Evolutionary conservation across 352 stramenopile species (phyloP), one percentile per base, ranked within the genome.

Genomic region (Phytopythium sindhum): DNA sequence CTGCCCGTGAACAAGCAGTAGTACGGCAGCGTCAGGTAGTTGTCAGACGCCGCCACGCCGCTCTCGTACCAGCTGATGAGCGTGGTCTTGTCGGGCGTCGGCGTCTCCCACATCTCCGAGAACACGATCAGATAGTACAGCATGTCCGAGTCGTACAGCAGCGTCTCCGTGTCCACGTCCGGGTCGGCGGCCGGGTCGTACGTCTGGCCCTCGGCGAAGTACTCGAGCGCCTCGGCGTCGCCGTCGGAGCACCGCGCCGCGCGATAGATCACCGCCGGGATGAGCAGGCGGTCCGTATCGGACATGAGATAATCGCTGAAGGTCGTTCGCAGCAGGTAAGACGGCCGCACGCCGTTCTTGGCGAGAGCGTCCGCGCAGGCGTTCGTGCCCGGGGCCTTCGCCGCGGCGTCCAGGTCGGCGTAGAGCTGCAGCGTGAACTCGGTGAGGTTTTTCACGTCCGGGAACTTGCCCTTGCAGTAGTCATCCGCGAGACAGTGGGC

Each of bases 51-150:
- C 67, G 90, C 85, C 11, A 82, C 70, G 0, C 74, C 68, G 60
- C 77, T 68, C 57, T 89, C 81, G 63, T 88, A 91, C 76, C 73
- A 88, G 7, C 64, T 47, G 19, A 89, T 50, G 21, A 91, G 66
- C 51, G 80, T 84, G 21, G 61, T 70, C 51, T 85, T 83, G 58
- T 80, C 63, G 0, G 81, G 83, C 19, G 75, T 84, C 31, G 81
- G 81, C 31, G 63, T 65, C 60, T 86, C 74, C 83, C 81, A 89
- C 80, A 90, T 88, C 55, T 91, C 82, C 2, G 80, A 90, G 61
- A 90, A 91, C 45, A 91, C 82, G 57, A 91, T 82, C n/a, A 91
- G 58, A 37, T 89, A 84, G 64, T 91, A 91, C 24, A 91, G 72
- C 78, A 89, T 86, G 57, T 89, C 78, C 35, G 81, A 90, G 57